Percentiles rank a stretch among this genome's conserved stretches.
phyloP scores from a whole-genome alignment of 306 rosid species.

The Vigna nakashimae region DNA sequence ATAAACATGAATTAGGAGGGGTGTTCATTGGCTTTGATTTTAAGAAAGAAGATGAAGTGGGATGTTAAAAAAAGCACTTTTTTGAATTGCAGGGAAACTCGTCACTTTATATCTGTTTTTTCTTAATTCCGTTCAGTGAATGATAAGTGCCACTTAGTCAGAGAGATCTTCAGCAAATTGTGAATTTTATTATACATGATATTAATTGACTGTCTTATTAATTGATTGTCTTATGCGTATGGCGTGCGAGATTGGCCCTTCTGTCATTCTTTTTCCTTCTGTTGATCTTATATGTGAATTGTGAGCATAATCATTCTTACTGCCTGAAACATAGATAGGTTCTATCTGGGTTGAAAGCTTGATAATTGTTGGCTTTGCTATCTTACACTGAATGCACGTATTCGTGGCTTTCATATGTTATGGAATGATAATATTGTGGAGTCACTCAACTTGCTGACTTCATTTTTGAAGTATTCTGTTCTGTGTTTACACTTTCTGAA shows the following conservation, averaged over 20 bases:
- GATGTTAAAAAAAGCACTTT: background rate
- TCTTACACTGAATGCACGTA: background rate
- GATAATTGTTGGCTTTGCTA: background rate
- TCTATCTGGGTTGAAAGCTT: background rate
- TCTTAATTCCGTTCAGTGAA: background rate
- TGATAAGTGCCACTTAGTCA: background rate
- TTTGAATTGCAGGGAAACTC: background rate
- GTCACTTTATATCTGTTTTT: background rate
- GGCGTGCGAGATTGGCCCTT: background rate
- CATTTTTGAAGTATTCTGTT: background rate
- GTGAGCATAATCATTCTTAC: background rate
- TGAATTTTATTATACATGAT: background rate
- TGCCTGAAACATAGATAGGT: background rate
- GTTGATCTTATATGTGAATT: background rate
- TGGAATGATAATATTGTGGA: background rate
- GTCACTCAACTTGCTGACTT: background rate
- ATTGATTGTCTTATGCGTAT: no score
- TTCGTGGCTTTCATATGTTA: background rate
- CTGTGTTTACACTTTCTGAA: background rate
- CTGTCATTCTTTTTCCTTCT: background rate
- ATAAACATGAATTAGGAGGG: background rate
- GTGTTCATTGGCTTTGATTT: background rate
- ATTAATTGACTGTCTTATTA: background rate
- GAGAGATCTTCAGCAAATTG: background rate
- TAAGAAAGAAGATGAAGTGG: background rate